Evolutionary conservation across 768 basidiomycete genomes (phyloP).

Genomic region (Boletales sp.): DNA sequence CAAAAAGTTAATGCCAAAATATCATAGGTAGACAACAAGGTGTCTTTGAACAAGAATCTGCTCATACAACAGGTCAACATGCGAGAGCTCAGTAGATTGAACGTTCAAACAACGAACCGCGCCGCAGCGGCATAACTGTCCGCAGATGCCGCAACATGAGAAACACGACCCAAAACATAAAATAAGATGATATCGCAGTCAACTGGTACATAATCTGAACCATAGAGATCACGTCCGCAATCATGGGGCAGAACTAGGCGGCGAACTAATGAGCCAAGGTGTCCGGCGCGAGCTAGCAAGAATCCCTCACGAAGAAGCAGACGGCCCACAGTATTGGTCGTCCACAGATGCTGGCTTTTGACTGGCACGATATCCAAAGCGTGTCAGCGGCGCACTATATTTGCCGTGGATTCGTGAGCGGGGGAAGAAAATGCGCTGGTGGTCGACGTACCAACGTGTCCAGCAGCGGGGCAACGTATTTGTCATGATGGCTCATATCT

Average conservation of each 20-base stretch:
- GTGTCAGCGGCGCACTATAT: background rate
- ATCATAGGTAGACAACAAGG: slow-evolving; percentile 4
- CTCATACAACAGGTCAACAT: background rate
- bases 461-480: slow-evolving; percentile 3
- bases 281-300: background rate
- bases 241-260: slow-evolving; percentile 18
- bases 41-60: slow-evolving; percentile 5
- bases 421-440: background rate
- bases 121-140: slow-evolving; percentile 1
- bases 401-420: background rate
- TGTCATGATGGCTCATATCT: background rate
- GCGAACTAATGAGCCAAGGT: background rate
- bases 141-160: slow-evolving; percentile 1
- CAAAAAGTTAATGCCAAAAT: background rate
- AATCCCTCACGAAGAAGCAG: slow-evolving; percentile 19
- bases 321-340: slow-evolving; percentile 13
- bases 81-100: background rate
- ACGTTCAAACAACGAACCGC: slow-evolving; percentile 1
- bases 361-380: slow-evolving; percentile 5
- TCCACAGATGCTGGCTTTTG: background rate
- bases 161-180: slow-evolving; percentile 6
- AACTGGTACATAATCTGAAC: slow-evolving; percentile 9
- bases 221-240: slow-evolving; percentile 22
- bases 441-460: background rate
- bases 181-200: slow-evolving; percentile 12